phyloP scores from a whole-genome alignment of 345 rosid genomes.

The Geranium brycei region DNA sequence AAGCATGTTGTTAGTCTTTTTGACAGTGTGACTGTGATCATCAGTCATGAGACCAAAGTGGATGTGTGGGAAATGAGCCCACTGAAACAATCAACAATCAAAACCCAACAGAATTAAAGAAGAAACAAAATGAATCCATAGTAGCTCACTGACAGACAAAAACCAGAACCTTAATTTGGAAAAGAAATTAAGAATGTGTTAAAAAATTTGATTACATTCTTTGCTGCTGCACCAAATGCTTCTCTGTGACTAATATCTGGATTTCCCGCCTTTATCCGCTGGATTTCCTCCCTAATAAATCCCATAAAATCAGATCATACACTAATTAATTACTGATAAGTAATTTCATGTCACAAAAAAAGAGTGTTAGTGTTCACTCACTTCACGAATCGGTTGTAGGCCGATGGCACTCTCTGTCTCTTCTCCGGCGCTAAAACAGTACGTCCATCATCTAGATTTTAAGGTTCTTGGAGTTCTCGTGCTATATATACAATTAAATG shows the following conservation, averaged over 20 bases:
- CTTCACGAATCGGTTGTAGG: conserved; percentile 99
- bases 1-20: conserved; percentile 54
- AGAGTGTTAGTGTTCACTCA: conserved; percentile 17
- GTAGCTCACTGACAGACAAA: too few relatives aligned
- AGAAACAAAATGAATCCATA: neutral
- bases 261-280: conserved; percentile 95
- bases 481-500: too few relatives aligned
- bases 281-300: conserved; percentile 82
- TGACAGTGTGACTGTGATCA: conserved; percentile 42
- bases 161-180: neutral
- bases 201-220: conserved; percentile 44
- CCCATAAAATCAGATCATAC: neutral
- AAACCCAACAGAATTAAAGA: neutral
- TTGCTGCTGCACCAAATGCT: conserved; percentile 99
- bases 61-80: conserved; percentile 99
- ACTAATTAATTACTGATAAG: neutral
- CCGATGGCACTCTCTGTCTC: conserved; percentile 99
- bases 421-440: conserved; percentile 78
- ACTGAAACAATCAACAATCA: conserved; percentile 25
- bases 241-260: conserved; percentile 99
- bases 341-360: too few relatives aligned
- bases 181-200: neutral
- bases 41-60: conserved; percentile 97
- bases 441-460: too few relatives aligned
- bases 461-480: too few relatives aligned